These are phyloP conservation scores for Phoma sp. DNA, from an alignment of 2,329 filamentous ascomycete species.

Conservation along the genomic window DNA sequence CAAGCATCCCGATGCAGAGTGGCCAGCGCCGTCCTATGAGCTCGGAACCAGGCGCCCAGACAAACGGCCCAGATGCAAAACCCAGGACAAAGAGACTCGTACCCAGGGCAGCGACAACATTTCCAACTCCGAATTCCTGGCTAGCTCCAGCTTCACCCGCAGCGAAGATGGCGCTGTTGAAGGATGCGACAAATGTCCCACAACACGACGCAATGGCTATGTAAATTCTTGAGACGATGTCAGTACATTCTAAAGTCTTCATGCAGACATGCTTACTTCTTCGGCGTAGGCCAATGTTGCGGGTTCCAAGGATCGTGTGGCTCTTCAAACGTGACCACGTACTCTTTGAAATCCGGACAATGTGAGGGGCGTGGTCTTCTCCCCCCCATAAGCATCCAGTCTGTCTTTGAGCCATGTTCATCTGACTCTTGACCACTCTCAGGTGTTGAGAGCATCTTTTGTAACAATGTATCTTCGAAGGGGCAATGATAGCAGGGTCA, in stretches of 20 bases:
- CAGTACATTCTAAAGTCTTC: neutral
- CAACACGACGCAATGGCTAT: neutral
- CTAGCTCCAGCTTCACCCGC: conserved; percentile 64
- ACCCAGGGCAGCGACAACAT: conserved; percentile 67
- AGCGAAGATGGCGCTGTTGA: conserved; percentile 72
- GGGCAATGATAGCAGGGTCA: no score
- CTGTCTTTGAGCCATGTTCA: no score
- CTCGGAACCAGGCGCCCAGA: conserved; percentile 67
- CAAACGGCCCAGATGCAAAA: conserved; percentile 66
- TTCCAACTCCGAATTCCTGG: conserved; percentile 59
- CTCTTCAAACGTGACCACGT: neutral
- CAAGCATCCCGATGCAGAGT: conserved; percentile 51
- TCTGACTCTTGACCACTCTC: no score
- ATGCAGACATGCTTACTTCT: neutral
- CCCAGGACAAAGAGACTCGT: conserved; percentile 71
- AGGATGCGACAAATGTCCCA: conserved; percentile 49
- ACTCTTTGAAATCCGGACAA: no score
- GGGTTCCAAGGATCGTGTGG: neutral
- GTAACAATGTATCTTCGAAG: no score
- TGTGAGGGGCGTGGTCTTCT: neutral
- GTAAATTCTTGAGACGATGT: neutral
- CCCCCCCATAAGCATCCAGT: neutral
- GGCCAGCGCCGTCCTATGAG: conserved; percentile 55
- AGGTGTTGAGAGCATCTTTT: no score
- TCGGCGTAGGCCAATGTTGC: neutral